Evolutionary conservation across 805 yeast species (phyloP).

Genomic region (Peterozyma xylosa): DNA sequence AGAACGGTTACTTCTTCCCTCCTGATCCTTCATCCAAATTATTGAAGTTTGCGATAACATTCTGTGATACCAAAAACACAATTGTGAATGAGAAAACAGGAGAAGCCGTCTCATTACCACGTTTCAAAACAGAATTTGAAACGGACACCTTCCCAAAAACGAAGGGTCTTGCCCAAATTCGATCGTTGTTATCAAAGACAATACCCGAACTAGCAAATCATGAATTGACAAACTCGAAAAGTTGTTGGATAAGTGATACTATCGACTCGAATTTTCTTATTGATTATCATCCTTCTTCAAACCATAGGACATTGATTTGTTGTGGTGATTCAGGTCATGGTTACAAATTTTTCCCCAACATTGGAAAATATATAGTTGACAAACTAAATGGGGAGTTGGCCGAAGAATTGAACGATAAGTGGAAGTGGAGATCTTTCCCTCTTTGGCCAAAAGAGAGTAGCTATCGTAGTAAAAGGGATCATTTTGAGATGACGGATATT

Average conservation of each 20-base stretch:
- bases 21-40: slow-evolving; percentile 29
- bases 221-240: slow-evolving; percentile 9
- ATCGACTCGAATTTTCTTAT: slow-evolving; percentile 26
- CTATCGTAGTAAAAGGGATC: slow-evolving; percentile 10
- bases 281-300: slow-evolving; percentile 21
- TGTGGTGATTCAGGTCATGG: slow-evolving; percentile 37
- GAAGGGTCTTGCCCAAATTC: slow-evolving; percentile 18
- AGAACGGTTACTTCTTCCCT: slow-evolving; percentile 38
- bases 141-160: slow-evolving; percentile 23
- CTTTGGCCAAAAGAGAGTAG: slow-evolving; percentile 8
- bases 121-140: slow-evolving; percentile 20
- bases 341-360: slow-evolving; percentile 32
- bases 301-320: slow-evolving; percentile 23
- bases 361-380: slow-evolving; percentile 28
- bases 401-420: slow-evolving; percentile 13
- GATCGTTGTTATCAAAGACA: slow-evolving; percentile 16
- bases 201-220: slow-evolving; percentile 29
- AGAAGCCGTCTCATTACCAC: slow-evolving; percentile 20
- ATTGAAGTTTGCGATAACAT: slow-evolving; percentile 29
- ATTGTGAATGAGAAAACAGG: slow-evolving; percentile 20
- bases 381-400: slow-evolving; percentile 18
- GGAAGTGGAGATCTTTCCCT: slow-evolving; percentile 22
- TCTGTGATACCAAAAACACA: slow-evolving; percentile 14
- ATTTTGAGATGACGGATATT: slow-evolving; percentile 10
- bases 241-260: slow-evolving; percentile 22